phyloP scores from a whole-genome alignment of 2,329 filamentous ascomycete species.

The Aspergillus viridinutans region DNA sequence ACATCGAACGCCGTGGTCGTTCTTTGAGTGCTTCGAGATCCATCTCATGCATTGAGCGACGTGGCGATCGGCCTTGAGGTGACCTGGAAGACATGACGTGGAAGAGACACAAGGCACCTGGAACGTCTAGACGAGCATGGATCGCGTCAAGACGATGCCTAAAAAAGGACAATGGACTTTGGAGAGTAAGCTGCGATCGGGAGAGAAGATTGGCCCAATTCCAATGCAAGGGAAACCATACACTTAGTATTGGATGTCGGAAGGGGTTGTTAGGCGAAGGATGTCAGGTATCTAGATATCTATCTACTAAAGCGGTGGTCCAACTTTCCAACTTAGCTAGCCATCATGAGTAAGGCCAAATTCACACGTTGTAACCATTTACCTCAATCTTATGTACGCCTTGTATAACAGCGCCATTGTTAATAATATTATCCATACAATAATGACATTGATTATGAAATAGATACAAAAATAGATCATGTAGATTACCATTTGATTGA shows the following conservation, averaged over 20 bases:
- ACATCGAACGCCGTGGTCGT: constrained; percentile 31
- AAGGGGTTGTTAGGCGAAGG: not conserved
- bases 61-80: constrained; percentile 26
- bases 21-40: constrained; percentile 23
- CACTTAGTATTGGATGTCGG: not conserved
- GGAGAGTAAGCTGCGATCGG: not conserved
- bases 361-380: not conserved
- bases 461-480: not conserved
- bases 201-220: not conserved
- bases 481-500: not conserved
- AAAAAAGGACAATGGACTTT: not conserved
- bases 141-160: not conserved
- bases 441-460: not conserved
- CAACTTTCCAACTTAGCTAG: not conserved
- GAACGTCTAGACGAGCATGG: too few relatives aligned
- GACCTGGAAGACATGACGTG: constrained; percentile 23
- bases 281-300: not conserved
- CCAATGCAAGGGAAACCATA: not conserved
- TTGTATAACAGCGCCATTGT: not conserved
- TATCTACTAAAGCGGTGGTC: not conserved
- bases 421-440: not conserved
- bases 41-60: constrained; percentile 16
- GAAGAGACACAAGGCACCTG: not conserved
- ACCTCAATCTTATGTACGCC: not conserved
- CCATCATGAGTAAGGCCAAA: too few relatives aligned